A percentile compares a stretch with the other conserved stretches of the same genome.
Evolutionary conservation across 352 stramenopile genomes (phyloP).

Genomic region (Pythium aquatile): DNA sequence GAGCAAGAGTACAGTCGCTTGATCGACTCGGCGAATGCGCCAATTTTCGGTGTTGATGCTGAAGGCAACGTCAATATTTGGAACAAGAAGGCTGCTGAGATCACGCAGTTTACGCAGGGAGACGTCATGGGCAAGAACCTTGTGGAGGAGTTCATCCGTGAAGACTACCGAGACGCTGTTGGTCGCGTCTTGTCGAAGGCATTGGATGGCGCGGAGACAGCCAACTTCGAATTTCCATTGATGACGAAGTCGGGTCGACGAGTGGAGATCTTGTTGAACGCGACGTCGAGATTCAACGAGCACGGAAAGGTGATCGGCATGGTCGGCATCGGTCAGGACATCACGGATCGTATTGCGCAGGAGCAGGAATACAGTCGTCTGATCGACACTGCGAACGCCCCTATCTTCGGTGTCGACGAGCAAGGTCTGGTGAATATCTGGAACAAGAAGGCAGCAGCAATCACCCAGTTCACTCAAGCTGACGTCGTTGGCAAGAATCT

Average conservation of each 20-base stretch:
- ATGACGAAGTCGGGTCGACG: constrained; percentile 41
- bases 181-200: constrained; percentile 31
- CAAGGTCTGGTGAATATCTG: constrained; percentile 74
- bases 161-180: constrained; percentile 34
- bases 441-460: constrained; percentile 84
- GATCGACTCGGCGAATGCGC: constrained; percentile 56
- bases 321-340: constrained; percentile 50
- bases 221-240: constrained; percentile 83
- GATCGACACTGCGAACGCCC: constrained; percentile 84
- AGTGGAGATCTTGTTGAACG: constrained; percentile 27
- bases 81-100: constrained; percentile 53
- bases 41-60: constrained; percentile 66
- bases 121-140: constrained; percentile 41
- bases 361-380: constrained; percentile 80
- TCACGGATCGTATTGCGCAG: constrained; percentile 42
- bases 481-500: constrained; percentile 80
- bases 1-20: constrained; percentile 57
- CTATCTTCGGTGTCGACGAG: constrained; percentile 80
- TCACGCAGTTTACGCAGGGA: constrained; percentile 44
- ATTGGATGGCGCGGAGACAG: constrained; percentile 49
- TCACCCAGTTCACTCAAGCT: constrained; percentile 83
- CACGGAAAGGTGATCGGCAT: constrained; percentile 31
- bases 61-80: constrained; percentile 56
- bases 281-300: constrained; percentile 23
- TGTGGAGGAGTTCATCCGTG: constrained; percentile 46